Evolutionary conservation across 805 yeast genomes (phyloP), one percentile per base, ranked within the genome.

Genomic region (Suhomyces sp.): DNA sequence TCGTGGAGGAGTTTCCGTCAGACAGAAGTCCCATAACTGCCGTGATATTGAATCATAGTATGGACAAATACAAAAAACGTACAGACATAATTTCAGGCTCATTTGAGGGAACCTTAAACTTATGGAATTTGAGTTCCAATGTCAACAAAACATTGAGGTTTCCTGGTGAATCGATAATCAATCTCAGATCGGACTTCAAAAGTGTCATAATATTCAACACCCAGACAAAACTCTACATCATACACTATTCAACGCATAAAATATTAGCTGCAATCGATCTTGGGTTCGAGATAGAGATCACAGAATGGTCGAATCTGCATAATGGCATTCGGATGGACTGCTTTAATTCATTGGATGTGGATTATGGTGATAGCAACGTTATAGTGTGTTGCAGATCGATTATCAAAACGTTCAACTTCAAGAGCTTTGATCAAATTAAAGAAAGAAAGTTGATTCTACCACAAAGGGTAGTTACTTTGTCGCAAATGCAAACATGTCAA

Each of bases 281-380:
- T 17, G 58, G 48, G 0, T 42, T 49, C 31, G 32, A 24, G 2
- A 32, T 56, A 11, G 24, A 25, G 18, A 31, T 43, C 11, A 15
- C 25, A 4, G 43, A 40, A 4, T 40, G 31, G 3, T 35, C 44
- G 13, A 38, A 33, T 10, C n/a, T n/a, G n/a, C n/a, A n/a, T n/a
- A n/a, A n/a, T n/a, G n/a, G n/a, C n/a, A n/a, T n/a, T n/a, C n/a
- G n/a, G n/a, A n/a, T n/a, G n/a, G n/a, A n/a, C n/a, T n/a, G n/a
- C n/a, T n/a, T n/a, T n/a, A 41, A 46, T 31, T 31, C 39, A 6
- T 30, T 59, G 30, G 63, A 65, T 28, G 57, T 53, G 10, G 73
- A 68, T 43, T 59, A 55, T 37, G 62, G 54, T 8, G 68, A 51
- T 31, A 34, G 22, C 11, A 61, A 58, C 36, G 45, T 65, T 2